Conservation (phyloP, 306 rosid genomes). For the Betula pendula region DNA sequence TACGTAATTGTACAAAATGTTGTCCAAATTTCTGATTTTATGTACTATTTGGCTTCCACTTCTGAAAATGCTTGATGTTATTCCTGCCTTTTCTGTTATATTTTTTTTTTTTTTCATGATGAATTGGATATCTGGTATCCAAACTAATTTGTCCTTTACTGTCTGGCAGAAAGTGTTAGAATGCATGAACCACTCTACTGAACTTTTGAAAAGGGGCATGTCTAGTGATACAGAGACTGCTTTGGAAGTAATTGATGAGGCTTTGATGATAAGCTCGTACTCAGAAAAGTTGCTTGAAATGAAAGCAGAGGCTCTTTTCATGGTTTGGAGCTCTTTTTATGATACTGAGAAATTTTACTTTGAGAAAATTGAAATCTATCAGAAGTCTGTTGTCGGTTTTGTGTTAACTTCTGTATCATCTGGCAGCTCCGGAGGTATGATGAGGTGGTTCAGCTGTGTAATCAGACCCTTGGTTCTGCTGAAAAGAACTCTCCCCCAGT, state of each 20-base stretch:
- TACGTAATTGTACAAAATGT: neutral
- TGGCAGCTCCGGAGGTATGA: slow-evolving; percentile 79
- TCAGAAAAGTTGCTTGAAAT: slow-evolving; percentile 83
- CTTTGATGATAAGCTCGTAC: slow-evolving; percentile 59
- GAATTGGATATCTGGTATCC: slow-evolving; percentile 4
- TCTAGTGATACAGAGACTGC: slow-evolving; percentile 58
- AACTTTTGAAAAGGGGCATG: slow-evolving; percentile 57
- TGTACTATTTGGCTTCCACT: slow-evolving; percentile 3
- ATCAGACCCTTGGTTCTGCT: slow-evolving; percentile 67
- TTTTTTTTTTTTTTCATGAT: slow-evolving; percentile 1
- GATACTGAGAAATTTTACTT: slow-evolving; percentile 25
- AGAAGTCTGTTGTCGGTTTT: slow-evolving; percentile 17
- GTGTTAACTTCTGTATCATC: slow-evolving; percentile 37
- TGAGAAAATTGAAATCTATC: slow-evolving; percentile 20
- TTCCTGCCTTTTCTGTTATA: neutral
- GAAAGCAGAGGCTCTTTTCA: slow-evolving; percentile 84
- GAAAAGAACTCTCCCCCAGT: slow-evolving; percentile 66
- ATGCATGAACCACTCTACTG: slow-evolving; percentile 53
- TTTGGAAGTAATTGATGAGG: slow-evolving; percentile 69
- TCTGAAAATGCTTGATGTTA: neutral
- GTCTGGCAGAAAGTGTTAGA: slow-evolving; percentile 75
- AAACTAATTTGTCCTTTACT: slow-evolving; percentile 37
- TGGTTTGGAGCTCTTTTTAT: slow-evolving; percentile 53
- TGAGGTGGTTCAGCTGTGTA: slow-evolving; percentile 82
- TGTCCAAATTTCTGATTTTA: neutral